Conservation (phyloP, 768 basidiomycete genomes). For the Kwoniella pini region DNA sequence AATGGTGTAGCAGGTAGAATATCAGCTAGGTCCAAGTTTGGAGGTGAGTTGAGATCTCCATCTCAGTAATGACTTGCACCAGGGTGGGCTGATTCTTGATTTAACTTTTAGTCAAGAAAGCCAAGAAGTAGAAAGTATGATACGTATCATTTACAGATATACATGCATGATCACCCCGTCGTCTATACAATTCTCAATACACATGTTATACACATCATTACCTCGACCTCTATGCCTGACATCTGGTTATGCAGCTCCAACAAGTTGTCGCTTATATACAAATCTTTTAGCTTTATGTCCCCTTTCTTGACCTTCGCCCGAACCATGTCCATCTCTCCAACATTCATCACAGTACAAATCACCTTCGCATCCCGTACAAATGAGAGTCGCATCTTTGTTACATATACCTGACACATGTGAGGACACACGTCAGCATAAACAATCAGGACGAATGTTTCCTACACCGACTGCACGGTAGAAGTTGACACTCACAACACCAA, state of each 20-base stretch:
- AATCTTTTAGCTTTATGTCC: slow-evolving; percentile 36
- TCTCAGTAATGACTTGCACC: neutral
- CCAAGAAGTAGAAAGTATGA: slow-evolving; percentile 59
- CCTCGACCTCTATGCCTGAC: neutral
- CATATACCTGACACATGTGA: slow-evolving; percentile 39
- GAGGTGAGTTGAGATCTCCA: slow-evolving; percentile 61
- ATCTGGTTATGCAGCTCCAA: slow-evolving; percentile 6
- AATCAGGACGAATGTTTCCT: too few relatives aligned
- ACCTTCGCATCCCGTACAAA: slow-evolving; percentile 41
- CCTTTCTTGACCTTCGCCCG: slow-evolving; percentile 28
- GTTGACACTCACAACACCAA: slow-evolving; percentile 45
- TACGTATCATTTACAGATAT: neutral
- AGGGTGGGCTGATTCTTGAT: too few relatives aligned
- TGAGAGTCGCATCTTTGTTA: slow-evolving; percentile 39
- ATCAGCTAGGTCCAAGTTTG: slow-evolving; percentile 85
- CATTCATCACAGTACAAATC: slow-evolving; percentile 43
- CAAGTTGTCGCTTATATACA: slow-evolving; percentile 15
- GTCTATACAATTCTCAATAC: neutral
- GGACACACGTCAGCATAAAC: neutral
- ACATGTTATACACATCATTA: neutral
- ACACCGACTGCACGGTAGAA: too few relatives aligned
- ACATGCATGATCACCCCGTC: slow-evolving; percentile 5
- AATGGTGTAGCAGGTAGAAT: slow-evolving; percentile 82
- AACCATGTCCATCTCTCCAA: slow-evolving; percentile 43
- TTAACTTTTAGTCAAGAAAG: slow-evolving; percentile 88